Conservation (phyloP, 208 protist species). For the Herpetomonas tarakana region DNA sequence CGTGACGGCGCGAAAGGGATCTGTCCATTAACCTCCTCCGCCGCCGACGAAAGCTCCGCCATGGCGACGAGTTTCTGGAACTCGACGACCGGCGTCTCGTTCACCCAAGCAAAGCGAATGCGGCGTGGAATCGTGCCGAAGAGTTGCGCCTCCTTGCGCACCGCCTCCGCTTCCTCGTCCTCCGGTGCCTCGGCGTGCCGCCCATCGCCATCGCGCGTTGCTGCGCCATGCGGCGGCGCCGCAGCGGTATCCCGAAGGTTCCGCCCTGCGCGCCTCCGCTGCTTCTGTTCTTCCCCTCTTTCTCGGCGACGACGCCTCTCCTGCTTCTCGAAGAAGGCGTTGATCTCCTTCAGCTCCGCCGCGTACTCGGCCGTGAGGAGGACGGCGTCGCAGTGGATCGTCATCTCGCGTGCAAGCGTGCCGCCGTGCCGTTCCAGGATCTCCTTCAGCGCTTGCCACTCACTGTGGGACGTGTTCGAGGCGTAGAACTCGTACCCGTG, state of each 20-base stretch:
- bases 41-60: neutral
- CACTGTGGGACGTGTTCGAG: conserved; percentile 30
- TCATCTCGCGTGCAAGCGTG: conserved; percentile 28
- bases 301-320: neutral
- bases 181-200: too few relatives aligned
- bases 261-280: neutral
- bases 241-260: conserved; percentile 1
- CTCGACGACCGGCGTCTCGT: neutral
- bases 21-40: too few relatives aligned
- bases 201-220: too few relatives aligned
- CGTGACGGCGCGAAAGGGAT: neutral
- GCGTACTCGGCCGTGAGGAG: conserved; percentile 42
- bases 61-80: neutral
- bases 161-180: neutral
- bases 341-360: conserved; percentile 17
- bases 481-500: conserved; percentile 65
- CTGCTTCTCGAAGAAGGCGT: conserved; percentile 6
- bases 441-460: conserved; percentile 41
- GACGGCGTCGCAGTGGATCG: conserved; percentile 42
- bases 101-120: neutral
- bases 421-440: conserved; percentile 51
- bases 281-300: neutral
- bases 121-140: neutral
- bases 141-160: neutral
- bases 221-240: too few relatives aligned